A percentile compares a stretch with the other conserved stretches of the same genome.
phyloP scores from a whole-genome alignment of 1,284 basidiomycete species.

The Wolfiporia cocos region DNA sequence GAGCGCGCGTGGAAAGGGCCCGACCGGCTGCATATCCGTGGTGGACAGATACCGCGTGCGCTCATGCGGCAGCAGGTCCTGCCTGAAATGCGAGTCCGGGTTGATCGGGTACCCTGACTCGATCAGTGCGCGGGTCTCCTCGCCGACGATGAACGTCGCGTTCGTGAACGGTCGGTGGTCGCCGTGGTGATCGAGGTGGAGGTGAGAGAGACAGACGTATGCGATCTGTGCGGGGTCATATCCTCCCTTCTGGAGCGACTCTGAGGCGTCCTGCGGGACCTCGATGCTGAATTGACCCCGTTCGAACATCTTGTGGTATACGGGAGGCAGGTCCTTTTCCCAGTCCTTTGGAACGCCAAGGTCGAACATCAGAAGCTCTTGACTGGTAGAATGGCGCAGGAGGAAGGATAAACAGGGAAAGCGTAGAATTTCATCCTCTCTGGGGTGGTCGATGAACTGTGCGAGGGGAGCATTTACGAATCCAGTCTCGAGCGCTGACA shows the following conservation, averaged over 20 bases:
- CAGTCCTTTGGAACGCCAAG: conserved; percentile 46
- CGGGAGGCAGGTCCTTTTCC: conserved; percentile 34
- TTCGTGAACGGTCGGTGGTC: conserved; percentile 38
- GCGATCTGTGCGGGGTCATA: conserved; percentile 33
- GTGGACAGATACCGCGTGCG: conserved; percentile 29
- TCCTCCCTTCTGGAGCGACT: conserved; percentile 44
- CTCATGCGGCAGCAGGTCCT: conserved; percentile 34
- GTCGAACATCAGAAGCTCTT: conserved; percentile 40
- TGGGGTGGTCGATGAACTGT: conserved; percentile 32
- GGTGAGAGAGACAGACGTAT: conserved; percentile 44
- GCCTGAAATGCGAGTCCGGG: conserved; percentile 26
- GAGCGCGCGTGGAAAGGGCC: conserved; percentile 43
- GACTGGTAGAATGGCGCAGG: conserved; percentile 36
- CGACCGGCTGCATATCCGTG: conserved; percentile 24
- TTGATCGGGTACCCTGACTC: conserved; percentile 36
- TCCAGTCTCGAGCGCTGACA: conserved; percentile 48
- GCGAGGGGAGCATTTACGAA: conserved; percentile 29
- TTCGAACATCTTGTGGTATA: conserved; percentile 5
- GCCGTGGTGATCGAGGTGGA: conserved; percentile 42
- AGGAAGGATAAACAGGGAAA: conserved; percentile 43
- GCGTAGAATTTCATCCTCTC: conserved; percentile 14
- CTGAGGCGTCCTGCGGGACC: conserved; percentile 37
- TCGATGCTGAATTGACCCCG: conserved; percentile 15
- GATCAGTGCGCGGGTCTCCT: conserved; percentile 28
- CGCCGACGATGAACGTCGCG: conserved; percentile 40